Conservation (phyloP, 2,329 filamentous ascomycete genomes). For the Bimuria novae-zelandiae region DNA sequence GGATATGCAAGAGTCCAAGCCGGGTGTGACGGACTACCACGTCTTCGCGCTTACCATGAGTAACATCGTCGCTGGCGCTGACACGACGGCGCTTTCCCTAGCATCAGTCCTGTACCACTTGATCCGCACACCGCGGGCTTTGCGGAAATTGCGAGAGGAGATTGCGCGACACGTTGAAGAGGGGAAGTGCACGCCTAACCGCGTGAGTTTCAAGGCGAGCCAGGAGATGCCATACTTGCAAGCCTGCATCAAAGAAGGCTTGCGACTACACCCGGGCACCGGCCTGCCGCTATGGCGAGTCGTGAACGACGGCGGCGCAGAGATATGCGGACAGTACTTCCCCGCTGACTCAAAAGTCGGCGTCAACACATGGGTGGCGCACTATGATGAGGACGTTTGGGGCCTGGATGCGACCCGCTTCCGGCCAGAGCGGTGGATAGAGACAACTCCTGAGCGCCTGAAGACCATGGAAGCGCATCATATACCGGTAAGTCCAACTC, state of each 20-base stretch:
- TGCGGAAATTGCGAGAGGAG: conserved; percentile 22
- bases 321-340: conserved; percentile 19
- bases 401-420: conserved; percentile 23
- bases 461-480: conserved; percentile 24
- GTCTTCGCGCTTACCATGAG: conserved; percentile 33
- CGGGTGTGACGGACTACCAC: conserved; percentile 13
- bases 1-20: conserved; percentile 7
- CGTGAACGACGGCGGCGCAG: conserved; percentile 23
- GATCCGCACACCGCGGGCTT: conserved; percentile 15
- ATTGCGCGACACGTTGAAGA: conserved; percentile 9
- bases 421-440: conserved; percentile 27
- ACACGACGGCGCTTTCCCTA: conserved; percentile 48
- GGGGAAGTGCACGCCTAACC: conserved; percentile 1
- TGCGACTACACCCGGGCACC: conserved; percentile 30
- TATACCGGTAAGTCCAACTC: conserved; percentile 19
- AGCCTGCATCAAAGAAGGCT: conserved; percentile 33
- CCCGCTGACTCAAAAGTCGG: conserved; percentile 29
- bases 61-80: conserved; percentile 46
- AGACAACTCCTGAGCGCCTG: conserved; percentile 8
- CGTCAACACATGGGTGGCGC: conserved; percentile 26
- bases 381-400: conserved; percentile 20
- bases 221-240: conserved; percentile 38
- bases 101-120: conserved; percentile 22
- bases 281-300: conserved; percentile 28
- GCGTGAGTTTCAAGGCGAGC: conserved; percentile 23